phyloP scores from a whole-genome alignment of 129 eudicot species.

The Saussurea involucrata region DNA sequence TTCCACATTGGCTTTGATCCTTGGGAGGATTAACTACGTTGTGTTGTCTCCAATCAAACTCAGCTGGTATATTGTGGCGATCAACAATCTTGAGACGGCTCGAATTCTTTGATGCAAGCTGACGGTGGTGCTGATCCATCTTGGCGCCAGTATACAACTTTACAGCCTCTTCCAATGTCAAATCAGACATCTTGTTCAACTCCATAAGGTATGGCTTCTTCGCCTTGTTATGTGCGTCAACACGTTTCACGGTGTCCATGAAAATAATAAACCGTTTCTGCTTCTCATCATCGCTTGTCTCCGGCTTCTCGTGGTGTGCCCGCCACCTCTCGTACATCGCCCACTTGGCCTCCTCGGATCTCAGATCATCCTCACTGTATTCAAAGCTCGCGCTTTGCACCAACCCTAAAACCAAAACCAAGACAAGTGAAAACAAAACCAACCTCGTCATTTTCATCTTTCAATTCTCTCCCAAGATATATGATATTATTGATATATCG shows the following conservation, averaged over 20 bases:
- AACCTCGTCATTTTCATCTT: background rate
- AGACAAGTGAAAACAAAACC: background rate
- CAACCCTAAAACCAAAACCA: too few relatives aligned
- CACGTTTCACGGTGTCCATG: background rate
- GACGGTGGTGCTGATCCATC: constrained; percentile 41
- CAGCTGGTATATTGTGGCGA: constrained; percentile 38
- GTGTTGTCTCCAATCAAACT: background rate
- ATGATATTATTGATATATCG: too few relatives aligned
- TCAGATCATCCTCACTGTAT: too few relatives aligned
- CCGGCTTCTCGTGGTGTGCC: background rate
- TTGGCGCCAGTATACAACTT: too few relatives aligned
- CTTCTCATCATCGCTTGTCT: background rate
- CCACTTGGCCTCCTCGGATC: too few relatives aligned
- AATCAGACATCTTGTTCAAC: too few relatives aligned
- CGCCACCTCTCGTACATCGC: too few relatives aligned
- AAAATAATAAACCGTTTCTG: background rate
- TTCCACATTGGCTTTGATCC: too few relatives aligned
- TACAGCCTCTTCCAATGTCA: too few relatives aligned
- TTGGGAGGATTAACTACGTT: background rate
- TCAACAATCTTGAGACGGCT: constrained; percentile 34
- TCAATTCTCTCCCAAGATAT: too few relatives aligned
- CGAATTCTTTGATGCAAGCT: constrained; percentile 40
- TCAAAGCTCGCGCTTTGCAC: too few relatives aligned
- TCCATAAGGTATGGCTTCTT: too few relatives aligned
- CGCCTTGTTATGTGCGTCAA: background rate